Evolutionary conservation across 148 eudicot genomes (phyloP).

Genomic region (Arctostaphylos glauca): DNA sequence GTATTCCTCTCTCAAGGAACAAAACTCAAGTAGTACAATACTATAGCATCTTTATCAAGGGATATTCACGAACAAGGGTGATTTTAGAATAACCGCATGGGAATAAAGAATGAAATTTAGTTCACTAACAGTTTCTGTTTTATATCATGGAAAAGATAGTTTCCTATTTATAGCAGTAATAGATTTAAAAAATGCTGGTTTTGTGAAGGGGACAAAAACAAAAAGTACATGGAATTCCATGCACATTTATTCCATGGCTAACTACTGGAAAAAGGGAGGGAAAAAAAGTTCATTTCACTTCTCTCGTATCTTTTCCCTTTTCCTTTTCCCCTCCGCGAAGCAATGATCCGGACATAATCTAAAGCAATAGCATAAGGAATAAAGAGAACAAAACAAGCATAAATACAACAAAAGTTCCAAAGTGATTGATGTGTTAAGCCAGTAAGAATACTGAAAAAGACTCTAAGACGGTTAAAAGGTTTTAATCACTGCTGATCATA

Average conservation of each 20-base stretch:
- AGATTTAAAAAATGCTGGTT: not conserved
- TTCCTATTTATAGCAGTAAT: not conserved
- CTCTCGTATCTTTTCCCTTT: not conserved
- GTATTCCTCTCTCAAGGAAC: not conserved
- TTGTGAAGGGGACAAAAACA: not conserved
- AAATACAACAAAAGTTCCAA: not conserved
- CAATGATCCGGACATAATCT: not conserved
- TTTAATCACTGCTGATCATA: not conserved
- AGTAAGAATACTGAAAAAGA: not conserved
- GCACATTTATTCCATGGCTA: not conserved
- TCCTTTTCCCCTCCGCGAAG: not conserved
- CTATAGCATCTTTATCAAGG: not conserved
- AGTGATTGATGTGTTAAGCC: not conserved
- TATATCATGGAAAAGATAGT: not conserved
- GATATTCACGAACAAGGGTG: not conserved
- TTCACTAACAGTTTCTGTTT: not conserved
- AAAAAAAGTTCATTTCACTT: not conserved
- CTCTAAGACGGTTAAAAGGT: not conserved
- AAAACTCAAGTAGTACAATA: not conserved
- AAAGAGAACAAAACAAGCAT: not conserved
- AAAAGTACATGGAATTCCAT: not conserved
- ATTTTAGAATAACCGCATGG: not conserved
- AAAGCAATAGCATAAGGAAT: not conserved
- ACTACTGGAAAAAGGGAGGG: not conserved
- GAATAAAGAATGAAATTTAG: not conserved